Conservation (phyloP, 2,329 filamentous ascomycete genomes). For the Fusarium metavorans region DNA sequence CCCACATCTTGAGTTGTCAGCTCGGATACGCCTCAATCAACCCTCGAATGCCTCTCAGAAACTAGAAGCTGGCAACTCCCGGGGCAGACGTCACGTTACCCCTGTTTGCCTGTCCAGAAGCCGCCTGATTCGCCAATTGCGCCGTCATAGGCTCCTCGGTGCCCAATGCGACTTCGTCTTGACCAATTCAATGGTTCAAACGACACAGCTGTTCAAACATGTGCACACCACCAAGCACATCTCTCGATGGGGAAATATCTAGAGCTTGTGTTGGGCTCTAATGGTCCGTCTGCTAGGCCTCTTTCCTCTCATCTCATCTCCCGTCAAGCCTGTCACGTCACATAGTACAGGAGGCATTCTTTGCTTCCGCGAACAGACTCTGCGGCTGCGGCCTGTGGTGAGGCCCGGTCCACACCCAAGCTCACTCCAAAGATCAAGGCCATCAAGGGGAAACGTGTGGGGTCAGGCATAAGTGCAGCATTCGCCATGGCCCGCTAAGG, state of each 20-base stretch:
- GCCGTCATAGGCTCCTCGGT: conserved; percentile 10
- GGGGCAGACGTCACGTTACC: conserved; percentile 10
- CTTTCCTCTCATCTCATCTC: conserved; percentile 30
- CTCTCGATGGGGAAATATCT: conserved; percentile 28
- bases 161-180: conserved; percentile 30
- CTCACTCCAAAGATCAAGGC: conserved; percentile 23
- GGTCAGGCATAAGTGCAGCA: conserved; percentile 48
- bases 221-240: conserved; percentile 28
- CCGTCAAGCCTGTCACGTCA: conserved; percentile 26
- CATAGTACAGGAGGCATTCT: conserved; percentile 20
- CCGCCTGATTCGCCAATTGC: conserved; percentile 19
- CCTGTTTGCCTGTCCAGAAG: conserved; percentile 13
- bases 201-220: conserved; percentile 15
- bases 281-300: conserved; percentile 11
- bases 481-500: conserved; percentile 21
- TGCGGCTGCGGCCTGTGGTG: conserved; percentile 22
- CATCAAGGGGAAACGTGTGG: conserved; percentile 37
- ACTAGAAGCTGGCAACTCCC: neutral
- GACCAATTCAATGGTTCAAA: conserved; percentile 12
- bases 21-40: conserved; percentile 3
- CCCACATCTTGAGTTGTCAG: conserved; percentile 24
- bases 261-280: conserved; percentile 8
- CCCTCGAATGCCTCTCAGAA: neutral
- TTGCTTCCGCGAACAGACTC: conserved; percentile 31
- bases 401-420: conserved; percentile 30